A percentile compares a stretch with the other conserved stretches of the same genome.
phyloP scores from a whole-genome alignment of 805 yeast genomes.

The Maudiozyma barnettii region DNA sequence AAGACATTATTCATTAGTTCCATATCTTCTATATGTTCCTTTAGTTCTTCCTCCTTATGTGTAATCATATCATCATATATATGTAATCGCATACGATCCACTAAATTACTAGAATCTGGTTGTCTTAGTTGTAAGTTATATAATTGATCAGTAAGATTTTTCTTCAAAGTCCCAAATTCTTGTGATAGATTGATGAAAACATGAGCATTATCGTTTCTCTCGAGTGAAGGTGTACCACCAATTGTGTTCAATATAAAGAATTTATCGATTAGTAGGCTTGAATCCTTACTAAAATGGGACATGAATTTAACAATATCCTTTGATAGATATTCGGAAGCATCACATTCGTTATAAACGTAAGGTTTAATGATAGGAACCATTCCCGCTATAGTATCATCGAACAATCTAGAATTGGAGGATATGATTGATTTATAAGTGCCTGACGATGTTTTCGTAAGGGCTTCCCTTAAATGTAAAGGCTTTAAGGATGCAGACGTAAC shows the following conservation, averaged over 20 bases:
- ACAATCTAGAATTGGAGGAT: slow-evolving; percentile 6
- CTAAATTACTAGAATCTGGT: slow-evolving; percentile 12
- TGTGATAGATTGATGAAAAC: slow-evolving; percentile 79
- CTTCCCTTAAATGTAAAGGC: slow-evolving; percentile 22
- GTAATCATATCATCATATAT: slow-evolving; percentile 12
- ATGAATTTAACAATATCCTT: slow-evolving; percentile 32
- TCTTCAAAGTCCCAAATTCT: slow-evolving; percentile 37
- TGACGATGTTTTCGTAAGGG: slow-evolving; percentile 9
- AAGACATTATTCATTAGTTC: slow-evolving; percentile 48
- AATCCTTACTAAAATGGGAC: slow-evolving; percentile 24
- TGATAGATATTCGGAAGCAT: slow-evolving; percentile 34
- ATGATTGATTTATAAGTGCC: slow-evolving; percentile 16
- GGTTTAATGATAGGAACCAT: slow-evolving; percentile 50
- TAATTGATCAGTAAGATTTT: slow-evolving; percentile 6
- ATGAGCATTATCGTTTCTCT: slow-evolving; percentile 72
- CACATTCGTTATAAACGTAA: slow-evolving; percentile 49
- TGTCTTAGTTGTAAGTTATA: slow-evolving; percentile 5
- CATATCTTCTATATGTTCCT: slow-evolving; percentile 55
- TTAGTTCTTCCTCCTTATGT: slow-evolving; percentile 19
- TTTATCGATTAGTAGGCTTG: slow-evolving; percentile 54
- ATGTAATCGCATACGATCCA: slow-evolving; percentile 14
- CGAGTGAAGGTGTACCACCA: slow-evolving; percentile 90
- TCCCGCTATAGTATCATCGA: slow-evolving; percentile 13
- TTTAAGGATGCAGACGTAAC: slow-evolving; percentile 15
- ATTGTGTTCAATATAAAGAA: slow-evolving; percentile 64